Conservation (phyloP, 495 filamentous ascomycete genomes). For the Aeminium ludgeri region DNA sequence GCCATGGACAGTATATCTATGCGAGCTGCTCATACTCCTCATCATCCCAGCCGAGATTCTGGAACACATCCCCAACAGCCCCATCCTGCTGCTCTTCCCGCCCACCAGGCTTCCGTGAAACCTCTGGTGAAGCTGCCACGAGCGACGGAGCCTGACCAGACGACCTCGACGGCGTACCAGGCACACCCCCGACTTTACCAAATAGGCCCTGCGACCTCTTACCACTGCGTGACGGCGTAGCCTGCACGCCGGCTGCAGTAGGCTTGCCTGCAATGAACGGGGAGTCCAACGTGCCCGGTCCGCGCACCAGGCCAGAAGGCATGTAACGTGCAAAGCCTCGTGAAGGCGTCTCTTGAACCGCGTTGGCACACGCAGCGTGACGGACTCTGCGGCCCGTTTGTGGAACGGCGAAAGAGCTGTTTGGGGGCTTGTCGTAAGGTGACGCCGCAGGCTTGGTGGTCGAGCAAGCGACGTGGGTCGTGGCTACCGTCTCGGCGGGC, state of each 20-base stretch:
- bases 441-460: too few species aligned
- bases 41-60: conserved; percentile 63
- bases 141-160: too few species aligned
- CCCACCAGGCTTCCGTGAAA: conserved; percentile 7
- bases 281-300: conserved; percentile 7
- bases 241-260: not conserved
- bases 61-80: conserved; percentile 40
- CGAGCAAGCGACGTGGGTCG: too few species aligned
- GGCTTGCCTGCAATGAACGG: conserved; percentile 12
- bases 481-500: too few species aligned
- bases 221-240: conserved; percentile 3
- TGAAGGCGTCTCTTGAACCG: conserved; percentile 39
- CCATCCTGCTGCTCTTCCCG: conserved; percentile 14
- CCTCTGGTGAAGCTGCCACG: conserved; percentile 4
- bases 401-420: conserved; percentile 8
- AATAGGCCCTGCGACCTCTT: not conserved
- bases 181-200: not conserved
- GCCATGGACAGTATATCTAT: too few species aligned
- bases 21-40: conserved; percentile 33
- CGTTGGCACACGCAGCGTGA: not conserved
- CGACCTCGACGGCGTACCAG: not conserved
- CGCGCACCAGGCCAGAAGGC: conserved; percentile 16
- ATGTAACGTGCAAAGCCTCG: conserved; percentile 28
- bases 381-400: conserved; percentile 6
- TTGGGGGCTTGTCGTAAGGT: conserved; percentile 1